Base-by-base conservation (phyloP, 169 alveolate genomes). In the Sarcocystis neurona region DNA sequence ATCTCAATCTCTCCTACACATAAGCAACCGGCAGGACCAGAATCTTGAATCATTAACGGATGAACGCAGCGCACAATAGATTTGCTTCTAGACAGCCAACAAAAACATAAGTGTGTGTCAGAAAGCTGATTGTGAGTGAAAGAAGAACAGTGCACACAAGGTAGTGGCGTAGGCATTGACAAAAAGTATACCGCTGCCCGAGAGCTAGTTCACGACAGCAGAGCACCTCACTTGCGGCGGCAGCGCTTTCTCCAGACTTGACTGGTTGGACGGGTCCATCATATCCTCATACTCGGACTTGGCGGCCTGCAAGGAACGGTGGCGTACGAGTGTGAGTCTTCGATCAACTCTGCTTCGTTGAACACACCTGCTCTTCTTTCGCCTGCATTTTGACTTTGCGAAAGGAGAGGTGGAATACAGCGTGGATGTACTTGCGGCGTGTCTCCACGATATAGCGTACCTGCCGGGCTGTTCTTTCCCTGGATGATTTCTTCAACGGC, bases 391-490 rank as follows among this genome's bases (percentile, higher is more conserved):
- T 72, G 32, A 72, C 82, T 72, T 47, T 41, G 56, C 20, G 39
- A 72, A n/a, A 3, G n/a, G 32, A 27, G 44, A n/a, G 0, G 27
- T 30, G 75, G 18, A 15, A 4, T 63, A n/a, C n/a, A n/a, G n/a
- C n/a, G n/a, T n/a, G n/a, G n/a, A n/a, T n/a, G n/a, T n/a, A n/a
- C n/a, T n/a, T n/a, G n/a, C n/a, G n/a, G n/a, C n/a, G n/a, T n/a
- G n/a, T n/a, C n/a, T n/a, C n/a, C n/a, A n/a, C n/a, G n/a, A n/a
- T 18, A 32, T 18, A 30, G 27, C 79, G 12, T 43, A 85, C 90
- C 90, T 34, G 90, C 85, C 23, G 90, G 90, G 47, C 90, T 85
- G 74, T 85, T 85, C 0, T 70, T 70, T 43, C 90, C 90, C 84
- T 68, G 78, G 37, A 79, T 43, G 37, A 85, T 85, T 39, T 85